phyloP scores from a whole-genome alignment of 116 monocot species.

The Iris pallida region DNA sequence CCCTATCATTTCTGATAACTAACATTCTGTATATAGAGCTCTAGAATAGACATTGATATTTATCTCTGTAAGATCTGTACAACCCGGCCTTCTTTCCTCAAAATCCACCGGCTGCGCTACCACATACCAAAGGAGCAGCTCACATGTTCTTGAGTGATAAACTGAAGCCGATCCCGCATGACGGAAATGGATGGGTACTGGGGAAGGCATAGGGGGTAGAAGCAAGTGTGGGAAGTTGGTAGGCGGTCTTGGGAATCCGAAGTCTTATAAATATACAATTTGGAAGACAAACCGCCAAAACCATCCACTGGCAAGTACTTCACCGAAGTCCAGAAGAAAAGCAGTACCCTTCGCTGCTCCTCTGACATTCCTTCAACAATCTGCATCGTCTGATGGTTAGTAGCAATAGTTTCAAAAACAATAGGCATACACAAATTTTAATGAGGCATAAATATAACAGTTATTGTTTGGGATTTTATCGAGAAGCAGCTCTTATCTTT shows the following conservation, averaged over 20 bases:
- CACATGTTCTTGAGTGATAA: constrained; percentile 77
- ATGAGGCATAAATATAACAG: no score
- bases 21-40: not conserved
- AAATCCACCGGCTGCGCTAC: constrained; percentile 12
- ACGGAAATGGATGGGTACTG: constrained; percentile 36
- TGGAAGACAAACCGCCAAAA: constrained; percentile 62
- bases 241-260: constrained; percentile 44
- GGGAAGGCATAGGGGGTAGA: constrained; percentile 68
- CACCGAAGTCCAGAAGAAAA: constrained; percentile 89
- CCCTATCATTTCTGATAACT: not conserved
- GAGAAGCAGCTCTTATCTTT: no score
- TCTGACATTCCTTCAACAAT: constrained; percentile 58
- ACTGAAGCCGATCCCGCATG: constrained; percentile 48
- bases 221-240: constrained; percentile 86
- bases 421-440: not conserved
- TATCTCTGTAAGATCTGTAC: constrained; percentile 11
- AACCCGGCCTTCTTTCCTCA: not conserved
- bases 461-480: no score
- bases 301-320: constrained; percentile 73
- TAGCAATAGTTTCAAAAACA: not conserved
- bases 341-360: constrained; percentile 50
- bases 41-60: not conserved
- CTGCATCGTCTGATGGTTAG: constrained; percentile 22
- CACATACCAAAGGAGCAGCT: constrained; percentile 66
- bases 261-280: constrained; percentile 56